Evolutionary conservation across 1,139 yeast species (phyloP).

Genomic region (Hyphopichia burtonii): DNA sequence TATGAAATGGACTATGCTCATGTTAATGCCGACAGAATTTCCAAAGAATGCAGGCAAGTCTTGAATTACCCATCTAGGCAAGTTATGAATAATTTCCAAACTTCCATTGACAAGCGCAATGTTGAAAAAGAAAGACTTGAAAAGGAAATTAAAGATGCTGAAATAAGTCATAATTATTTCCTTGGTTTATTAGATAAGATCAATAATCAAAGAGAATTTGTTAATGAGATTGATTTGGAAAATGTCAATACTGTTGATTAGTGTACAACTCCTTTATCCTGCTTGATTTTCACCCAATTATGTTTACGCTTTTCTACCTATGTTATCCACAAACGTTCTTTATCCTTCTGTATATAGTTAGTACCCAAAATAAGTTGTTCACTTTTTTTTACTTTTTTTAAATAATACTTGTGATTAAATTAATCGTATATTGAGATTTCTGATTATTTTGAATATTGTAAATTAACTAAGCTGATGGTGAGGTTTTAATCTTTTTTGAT

Average conservation of each 20-base stretch:
- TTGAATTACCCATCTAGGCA: conserved; percentile 81
- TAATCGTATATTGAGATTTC: too few species aligned
- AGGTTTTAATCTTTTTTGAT: conserved; percentile 11
- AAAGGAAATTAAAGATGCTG: conserved; percentile 55
- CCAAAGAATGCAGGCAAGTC: conserved; percentile 82
- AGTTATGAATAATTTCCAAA: conserved; percentile 74
- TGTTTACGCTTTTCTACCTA: not conserved
- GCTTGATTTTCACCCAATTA: not conserved
- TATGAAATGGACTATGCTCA: conserved; percentile 73
- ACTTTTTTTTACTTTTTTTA: not conserved
- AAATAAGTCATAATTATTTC: conserved; percentile 61
- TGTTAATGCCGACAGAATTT: conserved; percentile 70
- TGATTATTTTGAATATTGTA: not conserved
- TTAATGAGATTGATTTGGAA: conserved; percentile 56
- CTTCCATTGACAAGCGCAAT: conserved; percentile 61
- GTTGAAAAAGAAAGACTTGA: conserved; percentile 59
- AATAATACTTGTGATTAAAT: not conserved
- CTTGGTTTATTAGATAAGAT: conserved; percentile 50
- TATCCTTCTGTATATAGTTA: not conserved
- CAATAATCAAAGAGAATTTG: conserved; percentile 42
- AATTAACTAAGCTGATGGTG: not conserved
- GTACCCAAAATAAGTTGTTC: not conserved
- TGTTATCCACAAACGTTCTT: not conserved
- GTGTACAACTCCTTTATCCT: not conserved
- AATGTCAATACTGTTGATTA: conserved; percentile 46